Base-by-base conservation (phyloP, 202 grass and related monocot species). In the Setaria viridis region DNA sequence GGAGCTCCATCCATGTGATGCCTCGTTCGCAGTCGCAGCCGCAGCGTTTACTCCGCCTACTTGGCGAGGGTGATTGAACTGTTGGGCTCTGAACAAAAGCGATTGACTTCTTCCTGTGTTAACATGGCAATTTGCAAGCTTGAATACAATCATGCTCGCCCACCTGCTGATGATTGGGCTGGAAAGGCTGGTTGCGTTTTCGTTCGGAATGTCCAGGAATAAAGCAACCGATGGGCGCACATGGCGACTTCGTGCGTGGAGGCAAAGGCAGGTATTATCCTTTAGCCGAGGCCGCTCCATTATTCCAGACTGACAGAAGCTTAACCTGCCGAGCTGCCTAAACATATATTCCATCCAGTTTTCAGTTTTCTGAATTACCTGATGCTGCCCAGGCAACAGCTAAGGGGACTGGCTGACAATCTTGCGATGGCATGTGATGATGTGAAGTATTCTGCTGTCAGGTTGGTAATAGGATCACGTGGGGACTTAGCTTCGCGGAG, bases 171-270 rank as follows among this genome's bases (percentile, higher is more conserved):
- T 80, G 74, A 87, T 71, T 87, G 85, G 85, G 19, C 71, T 62
- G 54, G 42, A 46, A 75, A 78, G 74, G 45, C 34, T 42, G 69
- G 80, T 67, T 74, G 62, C 65, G 83, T 82, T 70, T 70, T 15
- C 1, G 51, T 17, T 60, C 49, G 59, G 73, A 80, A 79, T 83
- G 73, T 19, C 74, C 73, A 51, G 34, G 79, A 73, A 90, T 82
- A 73, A 90, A 86, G 88, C 88, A 82, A 78, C 88, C 54, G 9
- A 25, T 10, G 45, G 7, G 11, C 19, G 86, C 79, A 86, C 76
- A 76, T 84, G 85, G 54, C 70, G 75, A 80, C 43, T 82, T 69
- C 70, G 74, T 84, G 76, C 70, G 74, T 84, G 76, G 29, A 35
- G 33, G 75, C 62, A 7, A 87, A 84, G 84, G 6, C 25, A 84